phyloP scores from a whole-genome alignment of 305 asterid genomes.

The Fraxinus sp. region DNA sequence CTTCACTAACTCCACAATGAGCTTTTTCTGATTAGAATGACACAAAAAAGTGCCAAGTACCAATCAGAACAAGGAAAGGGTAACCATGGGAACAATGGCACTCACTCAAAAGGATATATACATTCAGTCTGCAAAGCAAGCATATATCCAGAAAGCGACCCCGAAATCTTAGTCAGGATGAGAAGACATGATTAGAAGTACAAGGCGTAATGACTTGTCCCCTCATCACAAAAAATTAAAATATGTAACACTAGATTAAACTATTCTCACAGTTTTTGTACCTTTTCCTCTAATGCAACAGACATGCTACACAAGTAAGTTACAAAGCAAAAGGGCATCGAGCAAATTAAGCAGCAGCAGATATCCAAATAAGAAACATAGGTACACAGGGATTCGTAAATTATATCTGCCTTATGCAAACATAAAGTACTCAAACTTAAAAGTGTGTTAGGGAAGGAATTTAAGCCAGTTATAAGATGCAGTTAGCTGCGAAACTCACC shows the following conservation, averaged over 20 bases:
- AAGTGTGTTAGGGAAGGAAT: constrained; percentile 7
- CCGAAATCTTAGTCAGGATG: background rate
- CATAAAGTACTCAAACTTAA: background rate
- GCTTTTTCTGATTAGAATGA: constrained; percentile 49
- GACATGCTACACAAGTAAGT: background rate
- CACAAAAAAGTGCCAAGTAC: constrained; percentile 19
- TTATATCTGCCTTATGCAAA: background rate
- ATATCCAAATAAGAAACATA: background rate
- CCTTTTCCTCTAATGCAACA: background rate
- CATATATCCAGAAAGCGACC: background rate
- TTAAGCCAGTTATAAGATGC: constrained; percentile 4
- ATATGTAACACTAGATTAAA: background rate
- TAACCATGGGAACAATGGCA: background rate
- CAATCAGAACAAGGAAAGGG: background rate
- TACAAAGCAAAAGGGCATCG: background rate
- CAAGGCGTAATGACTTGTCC: background rate
- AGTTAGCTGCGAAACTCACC: constrained; percentile 39
- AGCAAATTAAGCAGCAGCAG: background rate
- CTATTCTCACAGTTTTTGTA: background rate
- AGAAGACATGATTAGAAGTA: background rate
- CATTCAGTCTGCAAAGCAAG: background rate
- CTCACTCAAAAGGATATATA: background rate
- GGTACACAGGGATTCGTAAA: background rate
- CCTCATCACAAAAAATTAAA: background rate
- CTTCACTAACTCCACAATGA: constrained; percentile 45